Base-by-base conservation (phyloP, 2,329 filamentous ascomycete species). In the Fusarium brevicatenulatum region DNA sequence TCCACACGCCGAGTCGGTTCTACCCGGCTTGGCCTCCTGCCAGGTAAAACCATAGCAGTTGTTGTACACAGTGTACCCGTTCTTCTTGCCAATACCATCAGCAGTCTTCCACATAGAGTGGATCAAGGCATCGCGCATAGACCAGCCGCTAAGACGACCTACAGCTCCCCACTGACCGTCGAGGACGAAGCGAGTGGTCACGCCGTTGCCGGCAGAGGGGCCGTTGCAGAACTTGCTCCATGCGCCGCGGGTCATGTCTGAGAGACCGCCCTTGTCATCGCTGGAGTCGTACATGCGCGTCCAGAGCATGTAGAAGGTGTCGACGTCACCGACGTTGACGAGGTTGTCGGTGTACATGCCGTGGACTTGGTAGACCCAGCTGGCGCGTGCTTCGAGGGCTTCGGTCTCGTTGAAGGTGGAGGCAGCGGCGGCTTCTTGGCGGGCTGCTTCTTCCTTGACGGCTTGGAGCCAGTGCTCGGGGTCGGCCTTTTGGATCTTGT, bases 151-250 rank as follows among this genome's bases (percentile, higher is more conserved):
- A 2, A 63, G 12, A 18, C 43, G 25, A 2, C 60, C 60, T 0
- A 63, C 60, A 4, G 60, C 60, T n/a, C 60, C 60, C 60, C 60
- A 63, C n/a, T 63, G 60, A 1, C 60, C 60, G 9, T 63, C 60
- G 5, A 63, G 60, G 36, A 60, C 6, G 12, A 60, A 63, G 4
- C 18, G 7, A 0, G 60, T 61, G 3, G 10, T 23, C 5, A 63
- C 60, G 7, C 60, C 60, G 6, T n/a, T 15, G 1, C 53, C 42
- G 1, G 28, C 53, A 18, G 2, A 7, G 4, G 60, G 54, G 2
- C 1, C 0, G 16, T 63, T 63, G n/a, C 60, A 63, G 37, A 63
- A 63, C 36, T 60, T 63, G 30, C 60, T 63, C 54, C 34, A 49
- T 4, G 60, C 60, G 5, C 60, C 60, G 2, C 60, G 60, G 12